Evolutionary conservation across 257 asterid genomes (phyloP).

Genomic region (Paraleonurus japonicus): DNA sequence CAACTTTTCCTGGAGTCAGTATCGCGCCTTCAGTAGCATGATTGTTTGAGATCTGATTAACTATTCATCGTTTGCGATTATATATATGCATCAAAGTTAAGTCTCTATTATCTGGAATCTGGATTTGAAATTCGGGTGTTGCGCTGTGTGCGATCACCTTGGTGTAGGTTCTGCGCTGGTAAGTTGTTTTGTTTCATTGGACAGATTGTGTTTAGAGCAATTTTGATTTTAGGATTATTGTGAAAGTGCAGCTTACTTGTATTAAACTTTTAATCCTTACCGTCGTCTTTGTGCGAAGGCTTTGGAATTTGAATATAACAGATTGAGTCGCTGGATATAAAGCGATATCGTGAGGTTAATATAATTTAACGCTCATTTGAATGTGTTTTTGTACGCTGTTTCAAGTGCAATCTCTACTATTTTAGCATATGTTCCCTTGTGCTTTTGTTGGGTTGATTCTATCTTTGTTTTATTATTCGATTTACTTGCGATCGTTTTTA

Average conservation of each 20-base stretch:
- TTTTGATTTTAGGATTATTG: background rate
- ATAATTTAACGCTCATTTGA: background rate
- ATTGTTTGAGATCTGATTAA: conserved; percentile 35
- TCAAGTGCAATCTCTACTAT: background rate
- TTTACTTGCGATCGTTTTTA: background rate
- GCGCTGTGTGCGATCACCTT: background rate
- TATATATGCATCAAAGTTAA: background rate
- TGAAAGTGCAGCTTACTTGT: background rate
- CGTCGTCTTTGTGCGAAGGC: background rate
- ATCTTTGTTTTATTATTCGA: background rate
- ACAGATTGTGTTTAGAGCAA: conserved; percentile 2
- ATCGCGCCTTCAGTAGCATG: background rate
- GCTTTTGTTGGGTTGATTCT: background rate
- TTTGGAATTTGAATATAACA: background rate
- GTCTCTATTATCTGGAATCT: conserved; percentile 10
- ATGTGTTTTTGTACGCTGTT: background rate
- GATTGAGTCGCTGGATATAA: background rate
- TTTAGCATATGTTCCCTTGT: background rate
- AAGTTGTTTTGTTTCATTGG: background rate
- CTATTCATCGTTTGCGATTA: background rate
- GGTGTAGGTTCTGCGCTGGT: conserved; percentile 10
- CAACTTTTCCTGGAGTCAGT: conserved; percentile 24
- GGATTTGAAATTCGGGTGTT: conserved; percentile 7
- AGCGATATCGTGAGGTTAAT: background rate
- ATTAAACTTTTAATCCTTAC: background rate